These are phyloP conservation scores for Yamadazyma kitorensis DNA, from an alignment of 805 yeast genomes.

Conservation along the genomic window DNA sequence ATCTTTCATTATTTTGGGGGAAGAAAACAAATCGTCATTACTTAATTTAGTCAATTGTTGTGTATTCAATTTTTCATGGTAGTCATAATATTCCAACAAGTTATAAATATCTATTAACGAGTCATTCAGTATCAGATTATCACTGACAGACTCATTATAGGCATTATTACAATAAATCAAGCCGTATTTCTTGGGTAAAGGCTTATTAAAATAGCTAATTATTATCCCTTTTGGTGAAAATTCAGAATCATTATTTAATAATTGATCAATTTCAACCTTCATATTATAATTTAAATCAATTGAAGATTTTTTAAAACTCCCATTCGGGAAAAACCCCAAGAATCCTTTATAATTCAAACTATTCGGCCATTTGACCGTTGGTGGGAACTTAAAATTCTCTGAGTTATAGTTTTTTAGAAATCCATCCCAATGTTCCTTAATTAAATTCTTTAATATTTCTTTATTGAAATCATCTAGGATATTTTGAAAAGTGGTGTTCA, in stretches of 20 bases:
- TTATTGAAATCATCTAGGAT: conserved; percentile 16
- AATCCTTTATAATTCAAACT: conserved; percentile 34
- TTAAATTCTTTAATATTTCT: conserved; percentile 14
- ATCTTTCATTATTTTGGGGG: conserved; percentile 11
- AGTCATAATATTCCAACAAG: conserved; percentile 30
- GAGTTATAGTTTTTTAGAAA: conserved; percentile 26
- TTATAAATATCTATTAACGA: conserved; percentile 24
- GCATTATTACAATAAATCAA: conserved; percentile 16
- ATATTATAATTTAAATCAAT: conserved; percentile 15
- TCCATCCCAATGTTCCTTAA: conserved; percentile 27
- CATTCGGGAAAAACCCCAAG: conserved; percentile 24
- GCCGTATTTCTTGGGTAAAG: conserved; percentile 31
- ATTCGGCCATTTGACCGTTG: conserved; percentile 33
- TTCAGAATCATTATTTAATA: conserved; percentile 8
- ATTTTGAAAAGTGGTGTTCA: conserved; percentile 23
- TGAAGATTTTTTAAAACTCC: conserved; percentile 29
- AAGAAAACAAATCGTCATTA: conserved; percentile 14
- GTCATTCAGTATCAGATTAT: conserved; percentile 6
- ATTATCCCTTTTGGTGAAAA: conserved; percentile 20
- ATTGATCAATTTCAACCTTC: conserved; percentile 18
- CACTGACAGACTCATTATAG: conserved; percentile 5
- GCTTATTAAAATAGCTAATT: conserved; percentile 24
- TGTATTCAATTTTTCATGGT: conserved; percentile 22
- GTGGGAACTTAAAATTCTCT: conserved; percentile 19
- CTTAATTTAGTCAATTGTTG: conserved; percentile 15